phyloP scores from a whole-genome alignment of 116 monocot species.

The Phalaenopsis hybrid region DNA sequence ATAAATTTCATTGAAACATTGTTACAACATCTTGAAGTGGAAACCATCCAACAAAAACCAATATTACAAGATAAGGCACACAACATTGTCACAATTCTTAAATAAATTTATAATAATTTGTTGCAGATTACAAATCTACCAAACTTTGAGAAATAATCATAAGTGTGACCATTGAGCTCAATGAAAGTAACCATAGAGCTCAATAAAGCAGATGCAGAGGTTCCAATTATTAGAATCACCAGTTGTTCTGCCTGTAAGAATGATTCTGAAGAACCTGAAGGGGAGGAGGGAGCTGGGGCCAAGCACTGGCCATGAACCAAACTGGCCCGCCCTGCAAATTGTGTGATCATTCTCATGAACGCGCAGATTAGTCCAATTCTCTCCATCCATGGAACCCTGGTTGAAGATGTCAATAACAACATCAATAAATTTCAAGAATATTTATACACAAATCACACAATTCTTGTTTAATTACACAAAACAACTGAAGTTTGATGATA shows the following conservation, averaged over 20 bases:
- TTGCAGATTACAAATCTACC: background rate
- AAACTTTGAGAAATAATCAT: background rate
- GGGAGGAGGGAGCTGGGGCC: conserved; percentile 71
- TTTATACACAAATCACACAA: too few relatives aligned
- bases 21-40: too few relatives aligned
- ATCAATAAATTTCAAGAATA: too few relatives aligned
- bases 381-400: conserved; percentile 80
- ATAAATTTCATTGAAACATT: too few relatives aligned
- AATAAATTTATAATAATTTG: background rate
- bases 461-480: too few relatives aligned
- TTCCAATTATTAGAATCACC: conserved; percentile 55
- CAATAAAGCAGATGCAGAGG: conserved; percentile 89
- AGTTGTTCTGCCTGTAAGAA: conserved; percentile 40
- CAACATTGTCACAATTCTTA: background rate
- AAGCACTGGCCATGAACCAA: conserved; percentile 70
- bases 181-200: conserved; percentile 83
- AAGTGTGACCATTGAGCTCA: conserved; percentile 4
- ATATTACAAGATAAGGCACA: background rate
- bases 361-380: conserved; percentile 63
- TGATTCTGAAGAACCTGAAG: conserved; percentile 80
- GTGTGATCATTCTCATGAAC: conserved; percentile 76
- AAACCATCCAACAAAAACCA: background rate
- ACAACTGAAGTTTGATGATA: too few relatives aligned
- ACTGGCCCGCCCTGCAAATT: conserved; percentile 72
- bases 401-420: background rate